Conservation (phyloP, 768 basidiomycete genomes). For the Boletus tomentosulus region DNA sequence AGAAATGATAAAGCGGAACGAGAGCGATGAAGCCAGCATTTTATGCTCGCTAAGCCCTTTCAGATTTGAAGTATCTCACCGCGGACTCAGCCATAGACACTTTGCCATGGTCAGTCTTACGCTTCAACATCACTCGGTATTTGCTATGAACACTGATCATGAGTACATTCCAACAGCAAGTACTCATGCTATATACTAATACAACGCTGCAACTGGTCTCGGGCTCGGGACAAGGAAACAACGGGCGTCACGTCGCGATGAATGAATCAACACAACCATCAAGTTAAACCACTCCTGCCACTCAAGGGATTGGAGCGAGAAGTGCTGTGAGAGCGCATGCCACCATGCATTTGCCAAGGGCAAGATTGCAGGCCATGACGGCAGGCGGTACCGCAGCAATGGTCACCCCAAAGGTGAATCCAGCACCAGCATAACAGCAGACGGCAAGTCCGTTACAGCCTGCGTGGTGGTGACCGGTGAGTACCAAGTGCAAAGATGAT, state of each 20-base stretch:
- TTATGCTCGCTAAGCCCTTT: no score
- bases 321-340: slow-evolving; percentile 20
- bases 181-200: background rate
- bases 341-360: slow-evolving; percentile 23
- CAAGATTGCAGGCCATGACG: slow-evolving; percentile 21
- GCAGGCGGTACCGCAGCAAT: slow-evolving; percentile 17
- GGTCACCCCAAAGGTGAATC: slow-evolving; percentile 23
- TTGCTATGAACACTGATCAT: background rate
- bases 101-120: no score
- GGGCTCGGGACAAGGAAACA: background rate
- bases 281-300: no score
- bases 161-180: no score
- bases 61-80: no score
- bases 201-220: background rate
- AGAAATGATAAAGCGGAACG: no score
- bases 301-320: slow-evolving; percentile 24
- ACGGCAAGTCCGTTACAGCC: slow-evolving; percentile 24
- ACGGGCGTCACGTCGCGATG: background rate
- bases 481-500: background rate
- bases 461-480: slow-evolving; percentile 3
- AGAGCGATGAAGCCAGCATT: no score
- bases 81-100: no score
- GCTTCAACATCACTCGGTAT: background rate
- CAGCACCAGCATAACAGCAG: slow-evolving; percentile 22
- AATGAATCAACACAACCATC: background rate